phyloP scores from a whole-genome alignment of 2,329 filamentous ascomycete species.

The Didymella arachidicola region DNA sequence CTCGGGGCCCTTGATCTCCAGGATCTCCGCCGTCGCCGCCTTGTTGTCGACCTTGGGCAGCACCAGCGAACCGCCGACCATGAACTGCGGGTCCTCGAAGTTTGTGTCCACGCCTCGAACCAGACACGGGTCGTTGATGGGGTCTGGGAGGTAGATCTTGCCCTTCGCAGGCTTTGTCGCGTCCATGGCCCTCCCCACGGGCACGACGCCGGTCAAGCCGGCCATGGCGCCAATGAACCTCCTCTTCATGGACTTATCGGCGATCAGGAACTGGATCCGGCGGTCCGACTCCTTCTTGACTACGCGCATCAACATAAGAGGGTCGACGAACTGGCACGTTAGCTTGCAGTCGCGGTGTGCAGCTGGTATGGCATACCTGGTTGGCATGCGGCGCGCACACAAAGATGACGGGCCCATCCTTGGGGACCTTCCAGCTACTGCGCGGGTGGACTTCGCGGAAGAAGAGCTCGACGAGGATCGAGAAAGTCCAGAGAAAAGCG shows the following conservation, averaged over 20 bases:
- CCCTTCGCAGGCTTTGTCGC: conserved; percentile 80
- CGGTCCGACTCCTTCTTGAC: conserved; percentile 86
- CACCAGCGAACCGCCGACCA: conserved; percentile 78
- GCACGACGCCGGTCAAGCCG: conserved; percentile 83
- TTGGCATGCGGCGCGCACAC: conserved; percentile 98
- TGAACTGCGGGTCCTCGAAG: conserved; percentile 68
- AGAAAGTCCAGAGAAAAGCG: conserved; percentile 77
- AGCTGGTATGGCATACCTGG: conserved; percentile 36
- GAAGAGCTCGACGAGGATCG: conserved; percentile 91
- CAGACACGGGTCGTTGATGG: conserved; percentile 81
- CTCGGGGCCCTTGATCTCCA: conserved; percentile 78
- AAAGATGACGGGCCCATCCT: conserved; percentile 87
- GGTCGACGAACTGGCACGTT: conserved; percentile 82
- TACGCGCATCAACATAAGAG: conserved; percentile 89
- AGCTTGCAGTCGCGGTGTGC: conserved; percentile 5
- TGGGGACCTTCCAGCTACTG: conserved; percentile 93
- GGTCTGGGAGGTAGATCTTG: conserved; percentile 87
- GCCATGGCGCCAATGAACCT: conserved; percentile 88
- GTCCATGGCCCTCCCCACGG: conserved; percentile 93
- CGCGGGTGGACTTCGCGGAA: conserved; percentile 97
- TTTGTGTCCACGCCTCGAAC: conserved; percentile 81
- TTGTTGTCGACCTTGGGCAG: conserved; percentile 83
- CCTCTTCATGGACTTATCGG: conserved; percentile 92
- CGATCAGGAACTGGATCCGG: conserved; percentile 90
- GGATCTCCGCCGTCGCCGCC: conserved; percentile 83